These are phyloP conservation scores for Oryza nivara DNA, from an alignment of 176 grass and related monocot species.

Conservation along the genomic window DNA sequence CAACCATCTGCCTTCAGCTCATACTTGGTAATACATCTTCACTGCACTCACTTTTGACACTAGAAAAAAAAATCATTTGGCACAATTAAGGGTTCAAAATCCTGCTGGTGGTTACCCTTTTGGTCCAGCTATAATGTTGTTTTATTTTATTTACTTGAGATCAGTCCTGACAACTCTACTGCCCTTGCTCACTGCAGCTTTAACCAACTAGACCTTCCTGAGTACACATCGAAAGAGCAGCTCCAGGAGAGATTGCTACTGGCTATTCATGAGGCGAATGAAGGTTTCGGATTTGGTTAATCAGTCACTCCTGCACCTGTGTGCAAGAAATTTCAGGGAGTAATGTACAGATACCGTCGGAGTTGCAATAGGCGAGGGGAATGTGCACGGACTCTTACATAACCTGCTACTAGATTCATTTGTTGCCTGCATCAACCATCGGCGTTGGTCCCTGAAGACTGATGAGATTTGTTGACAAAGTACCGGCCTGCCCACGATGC, in stretches of 20 bases:
- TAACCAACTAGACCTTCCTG: constrained; percentile 96
- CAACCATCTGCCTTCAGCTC: constrained; percentile 93
- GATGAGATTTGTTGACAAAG: not conserved
- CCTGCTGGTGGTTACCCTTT: not conserved
- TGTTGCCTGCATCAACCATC: constrained; percentile 22
- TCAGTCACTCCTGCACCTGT: not conserved
- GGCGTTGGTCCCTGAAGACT: not conserved
- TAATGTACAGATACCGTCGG: constrained; percentile 48
- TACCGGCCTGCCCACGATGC: not conserved
- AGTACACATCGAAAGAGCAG: constrained; percentile 96
- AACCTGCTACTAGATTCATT: constrained; percentile 27
- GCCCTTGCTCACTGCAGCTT: constrained; percentile 60
- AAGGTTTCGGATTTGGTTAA: constrained; percentile 99
- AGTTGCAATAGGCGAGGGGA: constrained; percentile 33
- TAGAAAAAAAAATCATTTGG: not conserved
- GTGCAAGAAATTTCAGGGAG: not conserved
- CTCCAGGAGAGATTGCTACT: constrained; percentile 87
- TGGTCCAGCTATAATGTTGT: not conserved
- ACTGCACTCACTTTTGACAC: not conserved
- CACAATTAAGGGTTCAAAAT: not conserved
- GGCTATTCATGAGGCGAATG: constrained; percentile 94
- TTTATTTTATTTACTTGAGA: constrained; percentile 15
- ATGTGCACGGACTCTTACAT: not conserved
- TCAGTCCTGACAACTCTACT: not conserved
- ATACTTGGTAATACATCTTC: constrained; percentile 79